These are phyloP conservation scores for Sporothrix globosa DNA, from an alignment of 2,329 filamentous ascomycete species.

Conservation along the genomic window DNA sequence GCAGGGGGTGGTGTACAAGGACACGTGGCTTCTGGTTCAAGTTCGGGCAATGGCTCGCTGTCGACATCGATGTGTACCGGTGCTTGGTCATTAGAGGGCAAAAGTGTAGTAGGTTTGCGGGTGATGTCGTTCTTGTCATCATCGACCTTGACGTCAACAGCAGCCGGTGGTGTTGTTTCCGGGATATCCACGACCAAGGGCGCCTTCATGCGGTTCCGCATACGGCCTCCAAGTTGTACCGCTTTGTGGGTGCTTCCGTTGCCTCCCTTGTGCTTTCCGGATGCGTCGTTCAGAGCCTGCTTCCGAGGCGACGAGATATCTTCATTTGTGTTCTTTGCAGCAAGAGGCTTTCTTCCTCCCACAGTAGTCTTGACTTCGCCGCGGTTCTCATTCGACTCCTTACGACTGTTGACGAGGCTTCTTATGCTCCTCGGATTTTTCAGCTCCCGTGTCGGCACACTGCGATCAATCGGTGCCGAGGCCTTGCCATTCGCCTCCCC, in stretches of 20 bases:
- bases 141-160: slow-evolving; percentile 18
- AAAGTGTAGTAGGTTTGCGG: slow-evolving; percentile 40
- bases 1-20: slow-evolving; percentile 32
- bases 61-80: neutral
- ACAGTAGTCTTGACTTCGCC: slow-evolving; percentile 37
- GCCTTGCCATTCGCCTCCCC: slow-evolving; percentile 40
- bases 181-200: slow-evolving; percentile 42
- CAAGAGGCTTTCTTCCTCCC: slow-evolving; percentile 53
- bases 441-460: slow-evolving; percentile 33
- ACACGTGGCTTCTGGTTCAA: slow-evolving; percentile 18
- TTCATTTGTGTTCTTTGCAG: slow-evolving; percentile 63
- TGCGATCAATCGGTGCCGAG: slow-evolving; percentile 32
- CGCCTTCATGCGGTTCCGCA: slow-evolving; percentile 37
- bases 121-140: neutral
- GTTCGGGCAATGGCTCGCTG: neutral
- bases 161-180: slow-evolving; percentile 34
- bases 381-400: slow-evolving; percentile 43
- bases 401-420: slow-evolving; percentile 49
- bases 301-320: slow-evolving; percentile 64
- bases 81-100: slow-evolving; percentile 32
- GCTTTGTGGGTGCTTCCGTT: slow-evolving; percentile 31
- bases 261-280: slow-evolving; percentile 36
- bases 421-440: slow-evolving; percentile 52
- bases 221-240: slow-evolving; percentile 21
- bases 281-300: slow-evolving; percentile 40